phyloP scores from a whole-genome alignment of 768 basidiomycete species.

The Russula emetica region DNA sequence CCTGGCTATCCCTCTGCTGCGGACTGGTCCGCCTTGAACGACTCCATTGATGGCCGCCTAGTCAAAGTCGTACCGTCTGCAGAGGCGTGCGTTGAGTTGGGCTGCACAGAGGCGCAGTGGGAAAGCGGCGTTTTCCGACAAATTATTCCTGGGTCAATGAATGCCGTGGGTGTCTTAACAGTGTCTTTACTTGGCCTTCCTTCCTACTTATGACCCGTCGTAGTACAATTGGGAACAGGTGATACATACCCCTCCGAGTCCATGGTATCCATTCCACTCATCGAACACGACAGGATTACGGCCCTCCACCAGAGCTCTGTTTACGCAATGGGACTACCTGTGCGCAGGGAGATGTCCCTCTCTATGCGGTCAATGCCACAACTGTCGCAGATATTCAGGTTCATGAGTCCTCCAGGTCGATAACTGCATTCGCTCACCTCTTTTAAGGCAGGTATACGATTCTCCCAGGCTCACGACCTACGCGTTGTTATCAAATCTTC shows the following conservation, averaged over 20 bases:
- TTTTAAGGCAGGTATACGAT: slow-evolving; percentile 33
- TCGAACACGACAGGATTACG: slow-evolving; percentile 8
- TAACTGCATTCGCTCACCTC: background rate
- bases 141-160: slow-evolving; percentile 24
- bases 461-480: slow-evolving; percentile 33
- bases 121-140: slow-evolving; percentile 22
- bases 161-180: slow-evolving; percentile 13
- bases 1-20: slow-evolving; percentile 14
- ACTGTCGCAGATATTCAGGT: slow-evolving; percentile 21
- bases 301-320: slow-evolving; percentile 18
- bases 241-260: background rate
- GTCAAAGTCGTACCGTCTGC: slow-evolving; percentile 22
- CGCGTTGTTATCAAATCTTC: slow-evolving; percentile 35
- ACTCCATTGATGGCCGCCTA: slow-evolving; percentile 17
- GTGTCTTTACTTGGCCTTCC: background rate
- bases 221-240: slow-evolving; percentile 29
- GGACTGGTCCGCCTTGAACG: slow-evolving; percentile 22
- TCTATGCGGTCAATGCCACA: slow-evolving; percentile 27
- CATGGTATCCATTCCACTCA: background rate
- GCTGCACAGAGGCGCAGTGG: slow-evolving; percentile 25
- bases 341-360: slow-evolving; percentile 22
- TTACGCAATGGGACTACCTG: slow-evolving; percentile 21
- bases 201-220: background rate
- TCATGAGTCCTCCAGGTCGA: too few relatives aligned
- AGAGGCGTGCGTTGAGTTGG: slow-evolving; percentile 7